phyloP scores from a whole-genome alignment of 1,284 basidiomycete species.

The Rhodotorula sp. region DNA sequence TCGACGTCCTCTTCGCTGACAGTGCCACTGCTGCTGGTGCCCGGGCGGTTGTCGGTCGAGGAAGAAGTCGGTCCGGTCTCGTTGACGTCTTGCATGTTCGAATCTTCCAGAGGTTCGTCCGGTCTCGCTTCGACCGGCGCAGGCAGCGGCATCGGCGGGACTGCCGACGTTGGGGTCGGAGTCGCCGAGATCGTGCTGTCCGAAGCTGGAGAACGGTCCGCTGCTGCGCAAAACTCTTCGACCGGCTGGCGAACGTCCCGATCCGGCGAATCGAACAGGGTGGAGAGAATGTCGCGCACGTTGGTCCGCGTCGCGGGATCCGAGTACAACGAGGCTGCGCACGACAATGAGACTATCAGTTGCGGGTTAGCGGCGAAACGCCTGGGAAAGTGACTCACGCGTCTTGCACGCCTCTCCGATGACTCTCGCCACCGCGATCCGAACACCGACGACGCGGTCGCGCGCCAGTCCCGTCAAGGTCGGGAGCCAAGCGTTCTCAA shows the following conservation, averaged over 20 bases:
- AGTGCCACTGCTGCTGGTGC: background rate
- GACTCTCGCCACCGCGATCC: slow-evolving; percentile 76
- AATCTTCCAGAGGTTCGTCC: background rate
- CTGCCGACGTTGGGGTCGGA: background rate
- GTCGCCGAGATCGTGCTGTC: background rate
- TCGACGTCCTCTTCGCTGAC: background rate
- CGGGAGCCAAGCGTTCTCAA: slow-evolving; percentile 64
- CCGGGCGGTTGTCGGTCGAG: background rate
- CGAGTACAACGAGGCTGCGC: slow-evolving; percentile 43
- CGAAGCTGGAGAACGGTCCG: background rate
- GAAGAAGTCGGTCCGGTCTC: background rate
- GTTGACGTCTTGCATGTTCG: background rate
- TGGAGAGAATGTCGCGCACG: slow-evolving; percentile 42
- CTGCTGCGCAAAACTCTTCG: slow-evolving; percentile 9
- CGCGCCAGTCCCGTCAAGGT: slow-evolving; percentile 61
- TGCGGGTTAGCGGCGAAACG: too few relatives aligned
- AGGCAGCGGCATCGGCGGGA: background rate
- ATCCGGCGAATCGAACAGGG: slow-evolving; percentile 41
- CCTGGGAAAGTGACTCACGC: slow-evolving; percentile 24
- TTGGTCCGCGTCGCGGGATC: slow-evolving; percentile 42
- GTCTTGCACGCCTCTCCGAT: slow-evolving; percentile 60
- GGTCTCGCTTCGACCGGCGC: background rate
- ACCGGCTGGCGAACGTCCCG: slow-evolving; percentile 44
- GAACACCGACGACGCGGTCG: slow-evolving; percentile 80
- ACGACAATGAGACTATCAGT: background rate